Evolutionary conservation across 2,329 filamentous ascomycete species (phyloP), one percentile per base, ranked within the genome.

Genomic region (Trichoderma arundinaceum): DNA sequence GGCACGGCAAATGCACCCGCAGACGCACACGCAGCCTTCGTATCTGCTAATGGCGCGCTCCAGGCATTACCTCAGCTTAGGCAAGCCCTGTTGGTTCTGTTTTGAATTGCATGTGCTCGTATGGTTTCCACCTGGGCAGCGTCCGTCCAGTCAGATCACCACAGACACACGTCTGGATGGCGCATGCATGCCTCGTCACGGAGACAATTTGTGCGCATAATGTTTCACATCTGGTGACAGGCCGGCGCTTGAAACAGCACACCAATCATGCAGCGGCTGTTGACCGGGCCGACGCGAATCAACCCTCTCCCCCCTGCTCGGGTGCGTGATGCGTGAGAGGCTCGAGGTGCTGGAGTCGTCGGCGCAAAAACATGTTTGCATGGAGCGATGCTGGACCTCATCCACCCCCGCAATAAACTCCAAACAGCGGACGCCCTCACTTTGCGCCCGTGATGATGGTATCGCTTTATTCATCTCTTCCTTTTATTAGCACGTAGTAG

Each of bases 241-340:
- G 43, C 35, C 44, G 62, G 62, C 62, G 62, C 62, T 65, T 59
- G 62, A 65, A 59, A 65, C 62, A 44, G 35, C 48, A 41, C 53
- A 44, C 62, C 52, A 65, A 65, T 65, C 62, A 64, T 17, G 43
- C 61, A 57, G 61, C 35, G 51, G 41, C 44, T n/a, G 28, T 53
- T 33, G 59, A 44, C 59, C 49, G 59, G 59, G n/a, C 39, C 48
- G 59, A 62, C 39, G 48, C 59, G 59, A 53, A 53, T 62, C 49
- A 22, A 43, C 8, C n/a, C 32, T 8, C 3, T 3, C 33, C 46
- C 32, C 17, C 59, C 28, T 62, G 38, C 48, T n/a, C 38, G 15
- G 48, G 43, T 53, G 38, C 39, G 32, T 53, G 46, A 32, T 53
- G 17, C n/a, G 19, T 44, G 41, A 28, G 22, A 28, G 22, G 22